Evolutionary conservation across 2,329 filamentous ascomycete genomes (phyloP), one percentile per base, ranked within the genome.

Genomic region (Cladosporium sp.): DNA sequence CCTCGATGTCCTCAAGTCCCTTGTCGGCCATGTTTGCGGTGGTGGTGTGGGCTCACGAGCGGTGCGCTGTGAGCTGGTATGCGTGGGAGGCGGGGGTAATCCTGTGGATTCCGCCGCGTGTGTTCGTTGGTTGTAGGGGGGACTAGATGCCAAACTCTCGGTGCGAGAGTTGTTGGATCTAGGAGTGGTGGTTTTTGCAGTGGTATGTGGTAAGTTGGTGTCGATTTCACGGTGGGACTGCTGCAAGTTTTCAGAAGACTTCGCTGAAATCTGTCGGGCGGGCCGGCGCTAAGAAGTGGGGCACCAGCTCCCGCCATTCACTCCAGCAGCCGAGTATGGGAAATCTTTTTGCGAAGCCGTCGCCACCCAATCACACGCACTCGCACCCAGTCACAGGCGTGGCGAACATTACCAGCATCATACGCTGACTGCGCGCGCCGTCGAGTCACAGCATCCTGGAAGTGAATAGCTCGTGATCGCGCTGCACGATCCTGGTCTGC

Each of bases 21-120:
- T 95, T 96, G 77, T 88, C 87, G 91, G 92, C 93, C 93, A 97
- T 97, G 85, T 89, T 97, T 93, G 90, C 87, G 87, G 80, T 82
- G 39, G 61, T 61, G 50, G 56, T 56, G 52, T 45, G 58, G 59
- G 66, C 68, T 67, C 87, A 85, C 89, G 90, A 88, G 86, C 88
- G 77, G 80, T 79, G 86, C 83, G 86, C 88, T 84, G 81, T 77
- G 84, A 91, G 83, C 87, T 85, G 67, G 67, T 63, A 67, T 72
- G 66, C 70, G 68, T 70, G 71, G 65, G 66, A 65, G 62, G 68
- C 62, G 69, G 72, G 66, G 72, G 72, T 65, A 71, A 69, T 73
- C 70, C 71, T 73, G 70, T 69, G 62, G 67, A 65, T 48, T 57
- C 65, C 74, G 70, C 73, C 73, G 74, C 72, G 70, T 68, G 69